Percentiles rank a stretch among this genome's conserved stretches.
These are phyloP conservation scores for Aspergillus puulaauensis DNA, from an alignment of 2,329 filamentous ascomycete genomes.

Conservation along the genomic window DNA sequence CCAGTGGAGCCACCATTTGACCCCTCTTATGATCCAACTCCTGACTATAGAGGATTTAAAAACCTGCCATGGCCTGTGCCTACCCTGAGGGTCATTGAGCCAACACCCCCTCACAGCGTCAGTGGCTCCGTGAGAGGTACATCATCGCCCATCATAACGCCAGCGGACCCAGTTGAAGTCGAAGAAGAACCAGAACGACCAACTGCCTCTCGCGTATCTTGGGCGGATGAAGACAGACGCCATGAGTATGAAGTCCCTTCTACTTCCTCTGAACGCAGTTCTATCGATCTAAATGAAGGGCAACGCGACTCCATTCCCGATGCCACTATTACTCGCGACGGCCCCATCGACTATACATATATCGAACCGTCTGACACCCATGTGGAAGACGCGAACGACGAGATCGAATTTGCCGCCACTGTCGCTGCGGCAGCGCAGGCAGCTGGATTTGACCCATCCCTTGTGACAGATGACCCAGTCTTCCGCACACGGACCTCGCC, in stretches of 20 bases:
- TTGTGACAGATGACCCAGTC: conserved; percentile 65
- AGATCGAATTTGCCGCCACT: conserved; percentile 68
- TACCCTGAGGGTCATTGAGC: conserved; percentile 56
- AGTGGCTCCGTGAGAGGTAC: conserved; percentile 37
- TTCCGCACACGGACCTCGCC: conserved; percentile 66
- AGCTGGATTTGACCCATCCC: conserved; percentile 69
- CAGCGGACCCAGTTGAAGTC: conserved; percentile 46
- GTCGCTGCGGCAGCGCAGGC: conserved; percentile 67
- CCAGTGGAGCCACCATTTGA: conserved; percentile 20
- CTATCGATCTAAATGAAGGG: conserved; percentile 23
- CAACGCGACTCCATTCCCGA: background rate
- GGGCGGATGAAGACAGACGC: conserved; percentile 61
- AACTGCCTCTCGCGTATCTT: conserved; percentile 58
- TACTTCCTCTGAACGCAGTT: conserved; percentile 46
- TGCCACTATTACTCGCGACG: background rate
- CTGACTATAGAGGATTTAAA: background rate
- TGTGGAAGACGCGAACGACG: conserved; percentile 47
- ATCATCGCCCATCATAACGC: conserved; percentile 25
- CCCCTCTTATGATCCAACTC: conserved; percentile 5
- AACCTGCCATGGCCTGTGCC: conserved; percentile 50
- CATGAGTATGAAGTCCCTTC: conserved; percentile 64
- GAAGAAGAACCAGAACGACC: conserved; percentile 45
- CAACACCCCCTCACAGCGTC: conserved; percentile 56
- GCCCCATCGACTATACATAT: conserved; percentile 9
- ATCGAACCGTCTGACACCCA: conserved; percentile 10